Evolutionary conservation across 139 green algal species (phyloP), one percentile per base, ranked within the genome.

Genomic region (Diplosphaera chodatii): DNA sequence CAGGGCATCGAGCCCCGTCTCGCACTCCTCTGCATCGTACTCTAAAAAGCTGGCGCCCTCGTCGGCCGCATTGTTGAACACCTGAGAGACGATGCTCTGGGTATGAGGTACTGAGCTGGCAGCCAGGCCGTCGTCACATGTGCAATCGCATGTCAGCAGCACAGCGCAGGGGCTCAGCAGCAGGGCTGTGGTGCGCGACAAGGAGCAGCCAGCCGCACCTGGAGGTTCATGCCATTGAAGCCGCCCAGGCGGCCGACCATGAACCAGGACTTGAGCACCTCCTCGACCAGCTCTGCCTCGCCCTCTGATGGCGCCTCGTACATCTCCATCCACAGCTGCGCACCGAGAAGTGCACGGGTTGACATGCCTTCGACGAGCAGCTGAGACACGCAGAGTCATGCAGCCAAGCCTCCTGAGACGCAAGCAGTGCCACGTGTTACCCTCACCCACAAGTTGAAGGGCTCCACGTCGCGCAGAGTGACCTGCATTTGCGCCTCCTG

Each of bases 201-300:
- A n/a, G n/a, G 27, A 37, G 37, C n/a, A 63, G 20, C 6, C 1
- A 64, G 18, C 34, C 32, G 3, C 28, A 88, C 85, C 87, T 97
- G 92, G 70, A 97, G 69, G 81, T 96, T 96, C 5, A 73, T 41
- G 6, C 80, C 85, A 78, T 97, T 95, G 83, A 83, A 97, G 33
- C 80, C 91, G 0, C 92, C 92, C 34, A 97, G 70, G 70, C 92
- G 93, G 32, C 92, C 92, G 31, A 97, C 34, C 66, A 92, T 80
- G 77, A 94, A 97, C 92, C 92, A 97, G 28, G 78, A 82, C 56
- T 83, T 80, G 15, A 97, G 31, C 40, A 91, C 76, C 6, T 85
- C 81, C 66, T 90, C 75, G 30, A 92, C 74, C 77, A 90, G 10
- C 41, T 92, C 82, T 30, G 56, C 21, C 66, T 91, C 88, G 1